Evolutionary conservation across 768 basidiomycete species (phyloP).

Genomic region (Tricholoma matsutake): DNA sequence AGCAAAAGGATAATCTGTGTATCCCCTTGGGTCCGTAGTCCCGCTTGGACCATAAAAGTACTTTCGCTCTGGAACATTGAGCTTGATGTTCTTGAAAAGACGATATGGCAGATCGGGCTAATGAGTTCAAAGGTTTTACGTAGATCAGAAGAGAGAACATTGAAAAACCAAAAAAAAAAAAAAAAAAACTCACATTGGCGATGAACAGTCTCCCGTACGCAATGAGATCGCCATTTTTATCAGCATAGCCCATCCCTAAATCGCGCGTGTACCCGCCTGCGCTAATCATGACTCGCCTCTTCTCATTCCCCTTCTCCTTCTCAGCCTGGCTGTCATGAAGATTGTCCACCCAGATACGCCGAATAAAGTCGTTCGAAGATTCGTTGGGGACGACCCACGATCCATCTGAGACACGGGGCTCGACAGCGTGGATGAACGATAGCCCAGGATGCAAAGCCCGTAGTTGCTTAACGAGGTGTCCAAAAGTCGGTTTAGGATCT

Average conservation of each 20-base stretch:
- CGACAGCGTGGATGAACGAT: conserved; percentile 44
- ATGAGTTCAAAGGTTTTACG: not conserved
- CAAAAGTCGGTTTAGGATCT: conserved; percentile 29
- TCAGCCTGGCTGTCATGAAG: not conserved
- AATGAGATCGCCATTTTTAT: conserved; percentile 28
- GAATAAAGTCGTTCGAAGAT: conserved; percentile 33
- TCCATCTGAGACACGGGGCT: conserved; percentile 27
- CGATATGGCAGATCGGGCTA: conserved; percentile 35
- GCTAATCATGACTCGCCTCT: conserved; percentile 23
- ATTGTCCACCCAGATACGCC: conserved; percentile 32
- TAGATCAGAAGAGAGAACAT: not conserved
- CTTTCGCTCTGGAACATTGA: conserved; percentile 23
- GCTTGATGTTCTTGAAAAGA: conserved; percentile 22
- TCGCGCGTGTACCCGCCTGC: conserved; percentile 34
- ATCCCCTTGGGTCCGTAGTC: conserved; percentile 24
- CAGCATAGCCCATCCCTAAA: conserved; percentile 27
- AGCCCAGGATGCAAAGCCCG: conserved; percentile 32
- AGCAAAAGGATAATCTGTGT: conserved; percentile 24
- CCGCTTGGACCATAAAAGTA: conserved; percentile 23
- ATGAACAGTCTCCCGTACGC: conserved; percentile 38
- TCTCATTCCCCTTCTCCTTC: not conserved
- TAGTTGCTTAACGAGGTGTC: conserved; percentile 37
- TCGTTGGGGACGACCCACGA: not conserved
- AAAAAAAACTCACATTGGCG: conserved; percentile 30
- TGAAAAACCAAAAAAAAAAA: not conserved